Conservation (phyloP, 768 basidiomycete genomes). For the Lentinula sp. region DNA sequence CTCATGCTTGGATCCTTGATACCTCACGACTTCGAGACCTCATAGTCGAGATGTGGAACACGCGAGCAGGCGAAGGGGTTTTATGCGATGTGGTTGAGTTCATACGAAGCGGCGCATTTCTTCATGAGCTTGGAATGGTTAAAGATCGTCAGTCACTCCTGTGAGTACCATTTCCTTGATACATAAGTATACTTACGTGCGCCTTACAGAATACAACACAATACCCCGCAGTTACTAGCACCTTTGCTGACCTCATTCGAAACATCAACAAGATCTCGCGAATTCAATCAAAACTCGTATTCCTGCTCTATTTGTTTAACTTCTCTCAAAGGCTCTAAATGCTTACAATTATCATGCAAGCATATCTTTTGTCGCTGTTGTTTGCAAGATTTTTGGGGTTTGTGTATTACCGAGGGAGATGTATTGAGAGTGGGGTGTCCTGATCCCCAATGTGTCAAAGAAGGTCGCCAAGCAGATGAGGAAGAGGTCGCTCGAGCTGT, state of each 20-base stretch:
- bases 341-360: slow-evolving; percentile 60
- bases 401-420: slow-evolving; percentile 78
- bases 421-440: slow-evolving; percentile 75
- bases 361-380: slow-evolving; percentile 87
- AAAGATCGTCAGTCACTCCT: slow-evolving; percentile 27
- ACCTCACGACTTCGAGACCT: slow-evolving; percentile 27
- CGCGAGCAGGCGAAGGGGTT: slow-evolving; percentile 46
- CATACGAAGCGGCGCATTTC: slow-evolving; percentile 61
- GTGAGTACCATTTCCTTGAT: slow-evolving; percentile 20
- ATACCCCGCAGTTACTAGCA: slow-evolving; percentile 48
- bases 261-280: slow-evolving; percentile 32
- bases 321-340: slow-evolving; percentile 68
- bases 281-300: slow-evolving; percentile 63
- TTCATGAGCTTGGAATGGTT: slow-evolving; percentile 32
- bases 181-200: neutral
- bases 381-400: slow-evolving; percentile 73
- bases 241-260: slow-evolving; percentile 46
- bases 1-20: slow-evolving; percentile 53
- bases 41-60: slow-evolving; percentile 51
- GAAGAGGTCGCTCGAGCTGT: slow-evolving; percentile 73
- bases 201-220: slow-evolving; percentile 35
- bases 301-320: slow-evolving; percentile 74
- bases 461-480: slow-evolving; percentile 49
- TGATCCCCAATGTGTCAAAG: slow-evolving; percentile 73
- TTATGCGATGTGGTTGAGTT: slow-evolving; percentile 71